These are phyloP conservation scores for Priceomyces haplophilus DNA, from an alignment of 805 yeast genomes.

Conservation along the genomic window DNA sequence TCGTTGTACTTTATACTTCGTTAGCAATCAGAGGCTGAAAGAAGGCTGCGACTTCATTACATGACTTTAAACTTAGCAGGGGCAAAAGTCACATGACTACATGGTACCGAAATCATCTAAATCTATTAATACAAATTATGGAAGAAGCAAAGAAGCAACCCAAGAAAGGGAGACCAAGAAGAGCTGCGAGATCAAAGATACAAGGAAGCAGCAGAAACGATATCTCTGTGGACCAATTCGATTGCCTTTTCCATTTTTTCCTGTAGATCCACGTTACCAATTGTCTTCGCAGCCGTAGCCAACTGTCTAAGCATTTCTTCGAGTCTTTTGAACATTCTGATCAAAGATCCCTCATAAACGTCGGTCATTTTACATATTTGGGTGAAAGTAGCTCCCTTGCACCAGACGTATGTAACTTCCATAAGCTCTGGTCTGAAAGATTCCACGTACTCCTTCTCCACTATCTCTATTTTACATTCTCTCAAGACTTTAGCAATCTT, in stretches of 20 bases:
- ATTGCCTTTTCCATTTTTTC: constrained; percentile 85
- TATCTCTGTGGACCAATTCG: constrained; percentile 88
- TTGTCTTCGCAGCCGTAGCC: constrained; percentile 87
- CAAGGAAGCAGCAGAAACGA: constrained; percentile 94
- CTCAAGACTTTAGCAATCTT: constrained; percentile 85
- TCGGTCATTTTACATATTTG: constrained; percentile 99
- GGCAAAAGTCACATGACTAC: too few species aligned
- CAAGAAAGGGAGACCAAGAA: neutral
- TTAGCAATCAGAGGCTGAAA: neutral
- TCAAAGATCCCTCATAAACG: constrained; percentile 94
- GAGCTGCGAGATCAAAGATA: constrained; percentile 47
- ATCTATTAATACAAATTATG: too few species aligned
- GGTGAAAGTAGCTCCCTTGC: constrained; percentile 92
- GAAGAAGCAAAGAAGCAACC: too few species aligned
- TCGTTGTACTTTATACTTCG: neutral
- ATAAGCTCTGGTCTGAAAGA: constrained; percentile 88
- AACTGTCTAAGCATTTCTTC: constrained; percentile 92
- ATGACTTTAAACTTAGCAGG: too few species aligned
- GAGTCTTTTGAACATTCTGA: constrained; percentile 89
- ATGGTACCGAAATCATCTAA: too few species aligned
- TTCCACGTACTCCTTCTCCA: constrained; percentile 90
- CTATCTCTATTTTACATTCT: constrained; percentile 86
- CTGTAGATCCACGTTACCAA: constrained; percentile 84
- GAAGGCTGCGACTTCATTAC: neutral
- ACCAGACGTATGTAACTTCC: constrained; percentile 98